A percentile compares a stretch with the other conserved stretches of the same genome.
phyloP scores from a whole-genome alignment of 257 asterid genomes.

The Apocynum venetum region DNA sequence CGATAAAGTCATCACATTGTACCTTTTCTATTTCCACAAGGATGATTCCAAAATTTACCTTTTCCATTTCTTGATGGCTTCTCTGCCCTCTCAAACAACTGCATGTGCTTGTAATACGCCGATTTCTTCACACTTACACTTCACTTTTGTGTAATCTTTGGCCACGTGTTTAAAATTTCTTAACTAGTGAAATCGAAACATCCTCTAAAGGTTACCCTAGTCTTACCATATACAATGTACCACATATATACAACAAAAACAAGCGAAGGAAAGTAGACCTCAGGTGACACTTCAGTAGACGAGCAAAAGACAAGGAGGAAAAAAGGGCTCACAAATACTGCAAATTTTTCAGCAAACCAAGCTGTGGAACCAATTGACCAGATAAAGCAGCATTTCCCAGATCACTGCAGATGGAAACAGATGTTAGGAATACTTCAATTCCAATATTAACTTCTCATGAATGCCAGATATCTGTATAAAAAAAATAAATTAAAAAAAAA shows the following conservation, averaged over 20 bases:
- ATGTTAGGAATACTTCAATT: constrained; percentile 11
- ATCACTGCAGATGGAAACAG: constrained; percentile 50
- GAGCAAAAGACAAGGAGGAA: not conserved
- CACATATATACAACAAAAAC: not conserved
- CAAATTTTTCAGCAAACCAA: constrained; percentile 87
- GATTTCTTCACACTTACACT: constrained; percentile 4
- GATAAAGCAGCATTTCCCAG: constrained; percentile 97
- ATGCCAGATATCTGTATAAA: not conserved
- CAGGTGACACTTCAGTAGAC: not conserved
- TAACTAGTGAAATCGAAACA: not conserved
- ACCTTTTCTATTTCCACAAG: not conserved
- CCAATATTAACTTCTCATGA: constrained; percentile 5
- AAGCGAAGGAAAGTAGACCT: not conserved
- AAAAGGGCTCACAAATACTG: constrained; percentile 75
- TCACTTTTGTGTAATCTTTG: not conserved
- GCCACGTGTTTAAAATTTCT: not conserved
- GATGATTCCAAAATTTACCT: not conserved
- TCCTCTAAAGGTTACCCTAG: not conserved
- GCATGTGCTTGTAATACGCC: not conserved
- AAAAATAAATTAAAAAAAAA: not conserved
- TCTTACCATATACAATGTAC: not conserved
- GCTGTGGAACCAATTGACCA: constrained; percentile 90
- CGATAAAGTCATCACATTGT: not conserved
- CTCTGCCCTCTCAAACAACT: not conserved
- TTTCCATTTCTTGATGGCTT: not conserved